Evolutionary conservation across 345 rosid species (phyloP).

Genomic region (Pseudoturritis turrita): DNA sequence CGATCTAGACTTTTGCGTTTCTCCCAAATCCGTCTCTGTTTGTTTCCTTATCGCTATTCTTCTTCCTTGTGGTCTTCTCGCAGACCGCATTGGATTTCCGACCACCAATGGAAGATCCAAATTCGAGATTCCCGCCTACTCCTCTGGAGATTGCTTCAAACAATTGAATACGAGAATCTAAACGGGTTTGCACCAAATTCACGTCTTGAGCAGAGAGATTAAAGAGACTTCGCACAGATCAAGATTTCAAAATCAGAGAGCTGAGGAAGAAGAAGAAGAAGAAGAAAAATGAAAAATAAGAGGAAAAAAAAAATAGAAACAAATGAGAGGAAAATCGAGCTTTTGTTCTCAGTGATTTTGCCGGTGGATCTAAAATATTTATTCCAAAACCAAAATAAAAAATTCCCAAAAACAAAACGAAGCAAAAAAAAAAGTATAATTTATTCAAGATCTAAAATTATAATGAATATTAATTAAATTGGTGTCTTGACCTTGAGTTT

Average conservation of each 20-base stretch:
- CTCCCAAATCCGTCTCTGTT: conserved; percentile 17
- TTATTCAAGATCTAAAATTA: conserved; percentile 26
- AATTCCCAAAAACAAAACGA: not conserved
- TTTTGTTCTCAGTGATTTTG: conserved; percentile 29
- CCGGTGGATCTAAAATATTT: conserved; percentile 34
- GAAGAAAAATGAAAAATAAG: not conserved
- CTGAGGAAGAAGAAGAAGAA: conserved; percentile 11
- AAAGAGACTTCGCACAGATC: conserved; percentile 13
- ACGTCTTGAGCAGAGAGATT: conserved; percentile 9
- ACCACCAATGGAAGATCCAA: conserved; percentile 10
- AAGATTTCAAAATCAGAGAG: conserved; percentile 19
- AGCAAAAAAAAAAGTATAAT: not conserved
- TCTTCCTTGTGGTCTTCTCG: conserved; percentile 39
- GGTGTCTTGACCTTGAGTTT: conserved; percentile 35
- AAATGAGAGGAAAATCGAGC: conserved; percentile 12
- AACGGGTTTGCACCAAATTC: conserved; percentile 12
- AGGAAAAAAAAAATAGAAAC: not conserved
- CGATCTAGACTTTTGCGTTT: conserved; percentile 25
- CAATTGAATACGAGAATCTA: conserved; percentile 17
- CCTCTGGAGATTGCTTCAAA: conserved; percentile 9
- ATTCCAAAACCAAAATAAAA: not conserved
- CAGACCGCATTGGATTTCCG: conserved; percentile 65
- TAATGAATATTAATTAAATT: conserved; percentile 13
- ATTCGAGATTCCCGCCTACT: conserved; percentile 28
- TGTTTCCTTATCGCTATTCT: conserved; percentile 2